phyloP scores from a whole-genome alignment of 306 rosid genomes.

The Lupinus albus region DNA sequence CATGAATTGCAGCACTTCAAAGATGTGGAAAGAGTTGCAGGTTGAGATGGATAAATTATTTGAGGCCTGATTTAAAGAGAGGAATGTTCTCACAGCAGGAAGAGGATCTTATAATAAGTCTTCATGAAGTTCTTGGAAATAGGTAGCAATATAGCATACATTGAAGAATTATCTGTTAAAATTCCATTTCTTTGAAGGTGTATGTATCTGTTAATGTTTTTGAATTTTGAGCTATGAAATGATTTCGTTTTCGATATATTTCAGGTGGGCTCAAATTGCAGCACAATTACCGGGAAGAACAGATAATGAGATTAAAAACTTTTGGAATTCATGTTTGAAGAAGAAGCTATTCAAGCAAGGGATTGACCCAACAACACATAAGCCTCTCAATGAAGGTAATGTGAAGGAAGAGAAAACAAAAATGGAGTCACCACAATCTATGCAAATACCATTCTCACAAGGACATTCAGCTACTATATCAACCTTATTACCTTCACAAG shows the following conservation, averaged over 20 bases:
- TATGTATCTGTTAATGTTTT: neutral
- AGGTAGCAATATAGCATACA: conserved; percentile 56
- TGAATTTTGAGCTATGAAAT: conserved; percentile 7
- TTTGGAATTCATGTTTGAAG: conserved; percentile 92
- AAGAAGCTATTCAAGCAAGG: conserved; percentile 96
- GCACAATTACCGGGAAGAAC: conserved; percentile 96
- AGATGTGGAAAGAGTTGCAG: conserved; percentile 97
- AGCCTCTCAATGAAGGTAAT: conserved; percentile 56
- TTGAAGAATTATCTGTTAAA: conserved; percentile 1
- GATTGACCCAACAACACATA: conserved; percentile 89
- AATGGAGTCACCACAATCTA: conserved; percentile 40
- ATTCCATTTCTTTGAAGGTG: conserved; percentile 7
- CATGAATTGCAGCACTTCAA: conserved; percentile 62
- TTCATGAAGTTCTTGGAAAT: conserved; percentile 85
- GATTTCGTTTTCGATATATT: neutral
- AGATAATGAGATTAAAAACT: conserved; percentile 92
- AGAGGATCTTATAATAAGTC: conserved; percentile 77
- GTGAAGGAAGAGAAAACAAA: conserved; percentile 48
- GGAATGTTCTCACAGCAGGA: conserved; percentile 89
- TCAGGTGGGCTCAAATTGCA: conserved; percentile 98
- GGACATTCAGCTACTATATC: conserved; percentile 34
- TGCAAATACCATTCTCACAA: conserved; percentile 44
- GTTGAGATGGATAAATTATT: conserved; percentile 86
- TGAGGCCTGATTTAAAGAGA: conserved; percentile 92
- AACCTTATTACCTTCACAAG: conserved; percentile 45